Percentiles rank a stretch among this genome's conserved stretches.
Conservation (phyloP, 345 rosid species). For the Bruguiera sexangula region DNA sequence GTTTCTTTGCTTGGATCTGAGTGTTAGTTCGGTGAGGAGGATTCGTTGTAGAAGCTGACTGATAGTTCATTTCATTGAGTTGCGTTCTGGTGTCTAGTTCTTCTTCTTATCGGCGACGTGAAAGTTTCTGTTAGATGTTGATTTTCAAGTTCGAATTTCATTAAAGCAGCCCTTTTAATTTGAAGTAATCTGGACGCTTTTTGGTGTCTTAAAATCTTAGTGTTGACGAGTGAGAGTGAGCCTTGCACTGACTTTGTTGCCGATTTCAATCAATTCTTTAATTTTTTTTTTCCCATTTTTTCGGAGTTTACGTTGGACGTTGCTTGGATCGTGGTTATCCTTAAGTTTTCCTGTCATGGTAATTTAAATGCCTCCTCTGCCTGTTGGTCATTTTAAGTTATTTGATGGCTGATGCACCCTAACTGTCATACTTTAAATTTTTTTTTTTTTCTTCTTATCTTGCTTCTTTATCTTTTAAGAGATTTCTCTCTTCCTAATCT, state of each 20-base stretch:
- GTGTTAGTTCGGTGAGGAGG: slow-evolving; percentile 11
- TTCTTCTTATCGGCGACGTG: neutral
- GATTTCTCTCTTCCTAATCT: no score
- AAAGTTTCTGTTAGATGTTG: slow-evolving; percentile 2
- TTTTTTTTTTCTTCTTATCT: no score
- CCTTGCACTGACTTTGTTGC: neutral
- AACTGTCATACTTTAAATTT: neutral
- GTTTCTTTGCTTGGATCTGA: neutral
- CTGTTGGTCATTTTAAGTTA: no score
- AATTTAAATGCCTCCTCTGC: no score
- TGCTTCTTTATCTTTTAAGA: neutral
- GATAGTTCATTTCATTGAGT: neutral
- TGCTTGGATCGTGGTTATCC: no score
- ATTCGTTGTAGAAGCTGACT: slow-evolving; percentile 7
- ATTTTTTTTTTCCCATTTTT: no score
- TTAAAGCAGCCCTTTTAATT: neutral
- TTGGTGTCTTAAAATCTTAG: neutral
- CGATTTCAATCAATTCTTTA: neutral
- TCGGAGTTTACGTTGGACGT: neutral
- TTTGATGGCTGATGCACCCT: neutral
- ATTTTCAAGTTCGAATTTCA: neutral
- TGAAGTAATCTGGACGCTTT: neutral
- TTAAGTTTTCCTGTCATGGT: no score
- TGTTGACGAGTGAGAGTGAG: neutral
- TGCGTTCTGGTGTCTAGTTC: slow-evolving; percentile 15